A percentile compares a stretch with the other conserved stretches of the same genome.
Evolutionary conservation across 768 basidiomycete species (phyloP).

Genomic region (Exsudoporus frostii): DNA sequence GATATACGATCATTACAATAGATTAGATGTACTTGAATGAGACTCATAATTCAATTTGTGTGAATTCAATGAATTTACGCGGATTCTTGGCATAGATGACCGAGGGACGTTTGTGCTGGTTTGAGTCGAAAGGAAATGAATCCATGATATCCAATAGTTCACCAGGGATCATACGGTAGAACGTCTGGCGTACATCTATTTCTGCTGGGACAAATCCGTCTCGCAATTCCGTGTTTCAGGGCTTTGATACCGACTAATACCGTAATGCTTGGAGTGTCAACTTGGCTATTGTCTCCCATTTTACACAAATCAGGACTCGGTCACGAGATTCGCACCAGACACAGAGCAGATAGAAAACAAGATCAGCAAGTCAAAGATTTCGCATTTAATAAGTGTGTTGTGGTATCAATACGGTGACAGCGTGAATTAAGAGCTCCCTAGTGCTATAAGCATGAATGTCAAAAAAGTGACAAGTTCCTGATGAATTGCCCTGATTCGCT

Average conservation of each 20-base stretch:
- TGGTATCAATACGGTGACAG: background rate
- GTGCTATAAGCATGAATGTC: constrained; percentile 4
- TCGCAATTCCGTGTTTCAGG: background rate
- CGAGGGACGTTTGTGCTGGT: too few relatives aligned
- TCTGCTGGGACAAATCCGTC: background rate
- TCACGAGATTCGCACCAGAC: background rate
- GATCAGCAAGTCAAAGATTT: background rate
- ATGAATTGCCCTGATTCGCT: constrained; percentile 1
- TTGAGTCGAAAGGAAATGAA: too few relatives aligned
- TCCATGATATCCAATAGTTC: too few relatives aligned
- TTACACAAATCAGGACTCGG: background rate
- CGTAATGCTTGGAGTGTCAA: too few relatives aligned
- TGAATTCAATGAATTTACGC: too few relatives aligned
- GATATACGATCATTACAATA: too few relatives aligned
- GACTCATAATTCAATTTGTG: too few relatives aligned
- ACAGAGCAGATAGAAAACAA: background rate
- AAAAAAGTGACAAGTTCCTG: constrained; percentile 6
- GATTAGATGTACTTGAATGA: too few relatives aligned
- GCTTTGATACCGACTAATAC: background rate
- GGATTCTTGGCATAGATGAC: too few relatives aligned
- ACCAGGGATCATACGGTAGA: too few relatives aligned
- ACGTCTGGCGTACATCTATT: background rate
- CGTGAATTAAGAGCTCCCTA: background rate
- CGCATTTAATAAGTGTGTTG: constrained; percentile 8
- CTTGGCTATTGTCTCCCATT: too few relatives aligned